A percentile compares a stretch with the other conserved stretches of the same genome.
Conservation (phyloP, 371 early-diverging fungal genomes). For the Rhizomucor pusillus region DNA sequence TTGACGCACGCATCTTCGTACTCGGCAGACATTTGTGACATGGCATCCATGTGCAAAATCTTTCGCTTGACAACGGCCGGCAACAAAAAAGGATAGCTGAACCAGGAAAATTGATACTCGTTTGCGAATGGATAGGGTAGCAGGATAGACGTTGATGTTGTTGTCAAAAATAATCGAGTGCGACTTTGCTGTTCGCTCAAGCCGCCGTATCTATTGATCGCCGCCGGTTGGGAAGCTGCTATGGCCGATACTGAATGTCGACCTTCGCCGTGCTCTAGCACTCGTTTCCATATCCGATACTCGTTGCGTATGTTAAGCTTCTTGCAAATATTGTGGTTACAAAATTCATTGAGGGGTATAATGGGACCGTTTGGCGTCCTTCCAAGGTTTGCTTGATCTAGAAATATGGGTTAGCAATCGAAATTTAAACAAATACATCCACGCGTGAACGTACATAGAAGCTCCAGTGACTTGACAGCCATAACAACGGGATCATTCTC, state of each 20-base stretch:
- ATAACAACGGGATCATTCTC: conserved; percentile 62
- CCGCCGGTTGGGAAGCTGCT: conserved; percentile 12
- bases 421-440: conserved; percentile 10
- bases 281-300: conserved; percentile 67
- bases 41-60: conserved; percentile 77
- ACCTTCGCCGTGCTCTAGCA: conserved; percentile 40
- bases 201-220: conserved; percentile 11
- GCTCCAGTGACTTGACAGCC: conserved; percentile 57
- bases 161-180: conserved; percentile 35
- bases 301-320: conserved; percentile 80
- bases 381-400: conserved; percentile 23
- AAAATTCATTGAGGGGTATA: conserved; percentile 59
- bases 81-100: conserved; percentile 73
- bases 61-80: conserved; percentile 75
- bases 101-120: conserved; percentile 66
- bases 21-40: conserved; percentile 80
- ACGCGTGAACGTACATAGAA: conserved; percentile 57
- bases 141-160: conserved; percentile 26
- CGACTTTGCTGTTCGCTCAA: conserved; percentile 36
- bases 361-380: conserved; percentile 12
- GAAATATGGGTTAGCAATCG: conserved; percentile 6
- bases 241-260: conserved; percentile 30
- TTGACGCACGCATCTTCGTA: conserved; percentile 85
- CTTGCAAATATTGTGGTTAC: conserved; percentile 53
- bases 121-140: conserved; percentile 41